Percentiles rank a stretch among this genome's conserved stretches.
These are phyloP conservation scores for Polytrichum formosum DNA, from an alignment of 225 moss, liverwort and hornwort species.

Conservation along the genomic window DNA sequence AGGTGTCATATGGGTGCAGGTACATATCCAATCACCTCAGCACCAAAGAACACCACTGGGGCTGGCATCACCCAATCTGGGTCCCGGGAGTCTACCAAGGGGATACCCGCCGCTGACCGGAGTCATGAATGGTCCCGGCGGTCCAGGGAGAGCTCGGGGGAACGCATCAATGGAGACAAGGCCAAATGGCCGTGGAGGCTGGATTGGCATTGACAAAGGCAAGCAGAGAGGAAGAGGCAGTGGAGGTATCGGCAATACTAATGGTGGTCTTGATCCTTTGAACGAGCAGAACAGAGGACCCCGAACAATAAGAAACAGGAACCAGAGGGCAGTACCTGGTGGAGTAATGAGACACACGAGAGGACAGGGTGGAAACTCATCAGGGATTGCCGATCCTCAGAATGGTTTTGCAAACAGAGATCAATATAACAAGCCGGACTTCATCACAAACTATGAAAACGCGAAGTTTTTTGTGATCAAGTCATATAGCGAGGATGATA, in stretches of 20 bases:
- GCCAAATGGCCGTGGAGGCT: constrained; percentile 68
- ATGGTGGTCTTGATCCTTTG: constrained; percentile 81
- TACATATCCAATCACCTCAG: constrained; percentile 70
- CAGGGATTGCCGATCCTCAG: constrained; percentile 62
- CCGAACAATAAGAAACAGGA: constrained; percentile 84
- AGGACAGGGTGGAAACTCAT: constrained; percentile 65
- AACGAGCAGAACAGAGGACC: constrained; percentile 99
- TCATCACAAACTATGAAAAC: constrained; percentile 76
- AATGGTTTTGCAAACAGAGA: constrained; percentile 74
- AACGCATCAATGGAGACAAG: constrained; percentile 59
- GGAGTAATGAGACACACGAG: constrained; percentile 73
- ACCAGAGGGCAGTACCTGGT: constrained; percentile 72
- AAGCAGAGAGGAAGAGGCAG: constrained; percentile 81
- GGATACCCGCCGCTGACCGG: constrained; percentile 85
- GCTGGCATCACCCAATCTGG: constrained; percentile 59
- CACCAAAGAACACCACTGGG: constrained; percentile 60
- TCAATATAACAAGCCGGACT: constrained; percentile 83
- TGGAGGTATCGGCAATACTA: constrained; percentile 59
- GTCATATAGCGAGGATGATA: constrained; percentile 98
- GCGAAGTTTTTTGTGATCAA: constrained; percentile 98
- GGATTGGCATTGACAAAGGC: constrained; percentile 69
- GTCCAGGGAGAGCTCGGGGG: constrained; percentile 70
- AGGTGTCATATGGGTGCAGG: constrained; percentile 30
- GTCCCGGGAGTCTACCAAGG: constrained; percentile 79
- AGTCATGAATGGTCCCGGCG: constrained; percentile 54